Base-by-base conservation (phyloP, 2,329 filamentous ascomycete species). In the Scytalidium sp. region DNA sequence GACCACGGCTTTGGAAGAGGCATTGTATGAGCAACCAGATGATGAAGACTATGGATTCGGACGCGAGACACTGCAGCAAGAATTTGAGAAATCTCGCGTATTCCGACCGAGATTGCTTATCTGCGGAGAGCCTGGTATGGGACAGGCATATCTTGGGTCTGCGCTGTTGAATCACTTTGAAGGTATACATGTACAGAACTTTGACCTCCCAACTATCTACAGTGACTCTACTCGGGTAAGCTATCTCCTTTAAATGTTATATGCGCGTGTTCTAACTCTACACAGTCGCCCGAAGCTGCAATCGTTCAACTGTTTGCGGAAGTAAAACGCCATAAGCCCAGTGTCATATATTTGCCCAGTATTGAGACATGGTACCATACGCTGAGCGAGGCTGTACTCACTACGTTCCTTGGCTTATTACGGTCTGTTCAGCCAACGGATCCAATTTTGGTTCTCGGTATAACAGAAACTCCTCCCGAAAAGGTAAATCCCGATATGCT, bases 281-380 rank as follows among this genome's bases (percentile, higher is more conserved):
- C 64, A 50, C 43, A 55, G 57, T 61, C 59, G 19, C 54, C 62
- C 15, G 94, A 97, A 71, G 88, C 94, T 58, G 89, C 92, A 9
- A 84, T 99, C 55, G 90, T 96, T 11, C 86, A 92, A 57, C 77
- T 96, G 7, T 97, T 99, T 64, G 85, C 89, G 1, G 94, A 97
- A 71, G 89, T 96, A 32, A 90, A 93, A 67, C 85, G 92, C 32
- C 91, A 97, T 66, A 97, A 96, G 67, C 94, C 94, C 1, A 95
- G 91, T 65, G 90, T 97, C 32, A 94, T 99, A 46, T 97, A 92
- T 68, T 88, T 99, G 41, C 93, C 94, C 2, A 87, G 91, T 58
- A 82, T 97, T 44, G 88, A 96, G 58, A 80, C 86, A 7, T 99
- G 94, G 94, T 93, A 90, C 64, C 58, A 60, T 17, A 78, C 76